A percentile compares a stretch with the other conserved stretches of the same genome.
phyloP scores from a whole-genome alignment of 768 basidiomycete genomes.

The Boletus insuetus region DNA sequence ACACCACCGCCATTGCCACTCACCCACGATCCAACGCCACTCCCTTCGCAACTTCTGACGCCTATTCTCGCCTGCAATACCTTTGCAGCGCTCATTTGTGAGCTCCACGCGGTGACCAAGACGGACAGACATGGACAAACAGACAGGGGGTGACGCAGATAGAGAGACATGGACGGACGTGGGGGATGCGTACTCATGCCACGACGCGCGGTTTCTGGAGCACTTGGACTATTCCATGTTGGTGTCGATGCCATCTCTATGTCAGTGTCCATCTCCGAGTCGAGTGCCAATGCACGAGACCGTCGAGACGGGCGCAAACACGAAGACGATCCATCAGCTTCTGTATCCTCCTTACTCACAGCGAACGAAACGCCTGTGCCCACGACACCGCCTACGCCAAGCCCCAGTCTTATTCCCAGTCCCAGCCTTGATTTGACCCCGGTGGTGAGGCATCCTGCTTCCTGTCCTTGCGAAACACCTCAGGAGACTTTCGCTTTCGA shows the following conservation, averaged over 20 bases:
- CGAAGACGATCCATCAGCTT: slow-evolving; percentile 1
- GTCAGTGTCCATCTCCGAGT: no score
- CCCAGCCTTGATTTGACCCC: background rate
- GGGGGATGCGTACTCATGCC: slow-evolving; percentile 39
- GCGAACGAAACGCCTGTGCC: slow-evolving; percentile 21
- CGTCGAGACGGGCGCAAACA: background rate
- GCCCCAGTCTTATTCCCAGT: background rate
- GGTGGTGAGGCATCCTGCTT: slow-evolving; percentile 19
- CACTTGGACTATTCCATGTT: slow-evolving; percentile 17
- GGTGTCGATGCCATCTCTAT: slow-evolving; percentile 9
- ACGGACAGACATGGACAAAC: no score
- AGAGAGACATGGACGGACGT: no score
- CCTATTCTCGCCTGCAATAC: no score
- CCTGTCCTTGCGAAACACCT: slow-evolving; percentile 27
- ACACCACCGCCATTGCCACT: no score
- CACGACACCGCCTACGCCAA: slow-evolving; percentile 26
- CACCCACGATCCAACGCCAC: no score
- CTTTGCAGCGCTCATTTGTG: no score
- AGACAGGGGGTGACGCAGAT: no score
- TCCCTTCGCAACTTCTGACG: no score
- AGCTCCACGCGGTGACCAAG: no score
- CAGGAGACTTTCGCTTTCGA: slow-evolving; percentile 20
- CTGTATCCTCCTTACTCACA: slow-evolving; percentile 18
- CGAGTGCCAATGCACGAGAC: background rate
- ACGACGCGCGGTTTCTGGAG: slow-evolving; percentile 25